Conservation (phyloP, 2,329 filamentous ascomycete species). For the Pseudopithomyces chartarum region DNA sequence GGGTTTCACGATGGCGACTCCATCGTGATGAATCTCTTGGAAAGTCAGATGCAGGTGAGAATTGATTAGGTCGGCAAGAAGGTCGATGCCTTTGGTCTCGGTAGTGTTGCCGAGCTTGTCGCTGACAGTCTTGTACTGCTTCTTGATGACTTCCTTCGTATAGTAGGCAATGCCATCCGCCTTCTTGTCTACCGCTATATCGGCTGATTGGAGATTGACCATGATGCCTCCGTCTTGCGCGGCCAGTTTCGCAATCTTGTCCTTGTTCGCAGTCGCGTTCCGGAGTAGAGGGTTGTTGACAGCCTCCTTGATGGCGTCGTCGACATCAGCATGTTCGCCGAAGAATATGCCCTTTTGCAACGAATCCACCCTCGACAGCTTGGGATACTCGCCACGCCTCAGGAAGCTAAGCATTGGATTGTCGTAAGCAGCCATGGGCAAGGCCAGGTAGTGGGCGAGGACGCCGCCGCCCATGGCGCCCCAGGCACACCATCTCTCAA, state of each 20-base stretch:
- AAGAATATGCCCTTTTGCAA: slow-evolving; percentile 75
- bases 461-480: slow-evolving; percentile 86
- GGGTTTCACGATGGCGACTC: slow-evolving; percentile 82
- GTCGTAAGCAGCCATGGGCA: slow-evolving; percentile 81
- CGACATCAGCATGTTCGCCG: slow-evolving; percentile 62
- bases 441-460: slow-evolving; percentile 75
- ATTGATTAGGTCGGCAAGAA: slow-evolving; percentile 77
- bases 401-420: slow-evolving; percentile 74
- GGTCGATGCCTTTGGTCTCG: slow-evolving; percentile 64
- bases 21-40: slow-evolving; percentile 76
- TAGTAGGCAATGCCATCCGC: slow-evolving; percentile 80
- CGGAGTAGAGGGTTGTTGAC: slow-evolving; percentile 59
- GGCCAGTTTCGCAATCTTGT: slow-evolving; percentile 62
- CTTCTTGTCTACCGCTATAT: slow-evolving; percentile 68
- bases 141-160: slow-evolving; percentile 60
- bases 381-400: slow-evolving; percentile 74
- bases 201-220: slow-evolving; percentile 59
- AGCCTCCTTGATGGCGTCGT: slow-evolving; percentile 49
- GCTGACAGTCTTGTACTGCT: slow-evolving; percentile 70
- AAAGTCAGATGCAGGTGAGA: slow-evolving; percentile 84
- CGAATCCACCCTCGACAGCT: slow-evolving; percentile 74
- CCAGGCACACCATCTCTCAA: slow-evolving; percentile 92
- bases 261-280: slow-evolving; percentile 60
- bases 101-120: slow-evolving; percentile 61
- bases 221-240: slow-evolving; percentile 62